Conservation (phyloP, 139 green algal genomes). For the Chlorokybus atmophyticus region DNA sequence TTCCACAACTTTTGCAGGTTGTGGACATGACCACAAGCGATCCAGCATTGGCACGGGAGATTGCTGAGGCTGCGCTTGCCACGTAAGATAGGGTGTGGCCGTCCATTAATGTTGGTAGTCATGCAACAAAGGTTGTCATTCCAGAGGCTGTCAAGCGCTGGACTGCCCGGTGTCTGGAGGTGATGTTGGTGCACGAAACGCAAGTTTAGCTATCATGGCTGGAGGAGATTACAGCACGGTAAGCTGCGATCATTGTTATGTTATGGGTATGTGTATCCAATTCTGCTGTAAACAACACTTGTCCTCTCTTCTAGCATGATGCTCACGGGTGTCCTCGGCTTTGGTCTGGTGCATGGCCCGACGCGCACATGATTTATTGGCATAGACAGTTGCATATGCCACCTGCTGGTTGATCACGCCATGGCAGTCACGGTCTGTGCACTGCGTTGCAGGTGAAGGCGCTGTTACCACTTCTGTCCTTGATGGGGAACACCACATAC, state of each 20-base stretch:
- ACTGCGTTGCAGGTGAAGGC: not conserved
- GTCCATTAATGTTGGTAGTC: not conserved
- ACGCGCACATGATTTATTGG: too few relatives aligned
- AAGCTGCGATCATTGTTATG: too few relatives aligned
- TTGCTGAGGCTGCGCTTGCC: conserved; percentile 6
- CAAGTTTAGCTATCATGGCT: conserved; percentile 16
- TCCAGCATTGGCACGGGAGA: conserved; percentile 13
- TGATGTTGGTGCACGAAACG: conserved; percentile 14
- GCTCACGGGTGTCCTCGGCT: too few relatives aligned
- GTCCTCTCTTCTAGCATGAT: too few relatives aligned
- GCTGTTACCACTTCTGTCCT: conserved; percentile 10
- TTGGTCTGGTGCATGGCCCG: too few relatives aligned
- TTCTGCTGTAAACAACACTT: too few relatives aligned
- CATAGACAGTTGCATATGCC: too few relatives aligned
- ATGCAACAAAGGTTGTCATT: not conserved
- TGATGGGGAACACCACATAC: conserved; percentile 17
- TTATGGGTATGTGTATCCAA: too few relatives aligned
- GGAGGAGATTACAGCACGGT: too few relatives aligned
- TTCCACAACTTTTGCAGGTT: too few relatives aligned
- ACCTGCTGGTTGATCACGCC: too few relatives aligned
- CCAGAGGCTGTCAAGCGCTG: conserved; percentile 15
- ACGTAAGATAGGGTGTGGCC: conserved; percentile 1
- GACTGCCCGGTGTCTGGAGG: conserved; percentile 24
- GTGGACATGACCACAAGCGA: conserved; percentile 31
- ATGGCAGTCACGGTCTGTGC: too few relatives aligned